Conservation (phyloP, 805 yeast genomes). For the Wickerhamiella parazyma region DNA sequence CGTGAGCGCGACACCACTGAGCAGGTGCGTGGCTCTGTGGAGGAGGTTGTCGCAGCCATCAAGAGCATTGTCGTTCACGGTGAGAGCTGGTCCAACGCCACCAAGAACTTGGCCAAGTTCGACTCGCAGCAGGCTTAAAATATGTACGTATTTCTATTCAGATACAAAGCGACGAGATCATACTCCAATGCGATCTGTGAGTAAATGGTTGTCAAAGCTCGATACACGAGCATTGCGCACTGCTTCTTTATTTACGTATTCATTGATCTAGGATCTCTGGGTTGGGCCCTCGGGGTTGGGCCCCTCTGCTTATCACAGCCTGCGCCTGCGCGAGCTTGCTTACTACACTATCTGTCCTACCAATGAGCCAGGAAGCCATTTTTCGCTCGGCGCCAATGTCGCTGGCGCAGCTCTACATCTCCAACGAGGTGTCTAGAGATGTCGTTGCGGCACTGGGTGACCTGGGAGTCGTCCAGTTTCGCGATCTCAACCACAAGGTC, state of each 20-base stretch:
- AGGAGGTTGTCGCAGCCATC: constrained; percentile 56
- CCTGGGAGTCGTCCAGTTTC: constrained; percentile 70
- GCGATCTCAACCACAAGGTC: constrained; percentile 72
- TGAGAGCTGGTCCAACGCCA: constrained; percentile 75
- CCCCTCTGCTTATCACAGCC: too few relatives aligned
- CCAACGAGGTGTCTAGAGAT: constrained; percentile 80
- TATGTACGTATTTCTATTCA: too few relatives aligned
- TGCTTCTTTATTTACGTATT: too few relatives aligned
- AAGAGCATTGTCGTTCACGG: constrained; percentile 63
- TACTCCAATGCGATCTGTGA: too few relatives aligned
- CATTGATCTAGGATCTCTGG: too few relatives aligned
- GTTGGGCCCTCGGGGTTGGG: too few relatives aligned
- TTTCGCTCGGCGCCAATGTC: constrained; percentile 89
- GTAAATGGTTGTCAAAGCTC: too few relatives aligned
- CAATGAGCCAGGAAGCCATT: constrained; percentile 22
- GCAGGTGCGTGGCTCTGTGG: constrained; percentile 86
- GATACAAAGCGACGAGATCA: too few relatives aligned
- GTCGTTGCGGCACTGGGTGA: constrained; percentile 79
- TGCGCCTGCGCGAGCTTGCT: too few relatives aligned
- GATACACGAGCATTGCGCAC: too few relatives aligned
- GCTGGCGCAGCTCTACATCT: constrained; percentile 77
- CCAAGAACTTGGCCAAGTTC: constrained; percentile 55
- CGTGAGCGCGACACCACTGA: constrained; percentile 96
- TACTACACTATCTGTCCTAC: background rate
- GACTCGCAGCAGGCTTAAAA: constrained; percentile 46